These are phyloP conservation scores for Xylariales sp. DNA, from an alignment of 2,329 filamentous ascomycete genomes.

Conservation along the genomic window DNA sequence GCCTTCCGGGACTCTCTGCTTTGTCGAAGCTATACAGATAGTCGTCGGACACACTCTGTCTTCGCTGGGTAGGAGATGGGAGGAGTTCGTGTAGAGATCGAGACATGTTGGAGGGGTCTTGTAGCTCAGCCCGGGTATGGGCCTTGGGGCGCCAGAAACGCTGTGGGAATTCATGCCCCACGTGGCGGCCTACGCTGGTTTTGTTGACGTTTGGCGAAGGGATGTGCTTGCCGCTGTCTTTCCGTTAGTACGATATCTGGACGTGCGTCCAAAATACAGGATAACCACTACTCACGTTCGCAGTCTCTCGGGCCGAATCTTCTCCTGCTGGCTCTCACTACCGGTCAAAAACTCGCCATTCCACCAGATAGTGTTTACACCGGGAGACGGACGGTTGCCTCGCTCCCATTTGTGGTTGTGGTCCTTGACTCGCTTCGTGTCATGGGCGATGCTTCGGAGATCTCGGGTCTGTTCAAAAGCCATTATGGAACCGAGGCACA, in stretches of 20 bases:
- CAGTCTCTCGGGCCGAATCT: constrained; percentile 51
- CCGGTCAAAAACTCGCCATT: constrained; percentile 38
- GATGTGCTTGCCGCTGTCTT: constrained; percentile 27
- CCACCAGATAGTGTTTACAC: constrained; percentile 35
- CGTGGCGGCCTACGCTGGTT: constrained; percentile 37
- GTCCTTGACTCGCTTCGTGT: constrained; percentile 59
- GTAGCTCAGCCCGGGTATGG: constrained; percentile 52
- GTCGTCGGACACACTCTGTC: constrained; percentile 49
- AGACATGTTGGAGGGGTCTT: constrained; percentile 50
- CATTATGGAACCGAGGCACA: constrained; percentile 38
- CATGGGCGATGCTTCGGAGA: constrained; percentile 57
- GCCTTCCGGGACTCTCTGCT: constrained; percentile 53
- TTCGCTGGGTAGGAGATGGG: constrained; percentile 43
- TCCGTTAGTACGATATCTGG: constrained; percentile 7
- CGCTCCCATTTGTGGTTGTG: constrained; percentile 56
- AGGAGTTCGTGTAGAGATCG: constrained; percentile 53
- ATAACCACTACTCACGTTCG: constrained; percentile 49
- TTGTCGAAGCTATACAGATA: constrained; percentile 60
- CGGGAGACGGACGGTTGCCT: constrained; percentile 51
- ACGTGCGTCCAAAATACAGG: background rate
- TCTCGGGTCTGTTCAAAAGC: constrained; percentile 53
- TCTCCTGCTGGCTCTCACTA: constrained; percentile 50
- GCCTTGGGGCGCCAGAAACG: constrained; percentile 51
- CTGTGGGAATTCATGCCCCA: constrained; percentile 43
- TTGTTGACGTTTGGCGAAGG: constrained; percentile 54